These are phyloP conservation scores for Epichloe bromicola DNA, from an alignment of 2,329 filamentous ascomycete genomes.

Conservation along the genomic window DNA sequence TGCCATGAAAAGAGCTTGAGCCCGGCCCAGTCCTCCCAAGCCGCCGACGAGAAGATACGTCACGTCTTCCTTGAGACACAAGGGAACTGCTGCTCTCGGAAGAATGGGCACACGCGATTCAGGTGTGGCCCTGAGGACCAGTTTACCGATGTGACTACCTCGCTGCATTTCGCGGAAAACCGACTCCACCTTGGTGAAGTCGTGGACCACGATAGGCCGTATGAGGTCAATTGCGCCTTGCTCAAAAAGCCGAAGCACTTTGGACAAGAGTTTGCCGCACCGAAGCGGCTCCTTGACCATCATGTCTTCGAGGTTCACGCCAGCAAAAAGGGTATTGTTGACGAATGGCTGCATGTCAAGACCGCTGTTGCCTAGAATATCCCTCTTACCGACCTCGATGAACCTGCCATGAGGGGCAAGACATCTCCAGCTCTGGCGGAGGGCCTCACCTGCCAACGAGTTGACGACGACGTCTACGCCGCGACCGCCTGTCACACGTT, in stretches of 20 bases:
- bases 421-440: slow-evolving; percentile 14
- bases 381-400: slow-evolving; percentile 17
- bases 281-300: background rate
- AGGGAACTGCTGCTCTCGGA: background rate
- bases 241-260: background rate
- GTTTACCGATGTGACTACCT: slow-evolving; percentile 25
- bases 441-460: slow-evolving; percentile 2
- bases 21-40: background rate
- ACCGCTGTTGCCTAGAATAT: slow-evolving; percentile 15
- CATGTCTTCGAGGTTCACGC: slow-evolving; percentile 2
- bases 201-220: background rate
- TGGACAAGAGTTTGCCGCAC: background rate
- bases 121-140: slow-evolving; percentile 13
- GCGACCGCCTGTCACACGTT: background rate
- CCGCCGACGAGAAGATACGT: slow-evolving; percentile 1
- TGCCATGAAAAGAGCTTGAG: background rate
- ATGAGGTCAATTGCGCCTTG: background rate
- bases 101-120: background rate
- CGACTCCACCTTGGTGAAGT: slow-evolving; percentile 13
- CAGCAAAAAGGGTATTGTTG: background rate
- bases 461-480: slow-evolving; percentile 7
- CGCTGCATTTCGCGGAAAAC: slow-evolving; percentile 25
- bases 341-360: slow-evolving; percentile 15
- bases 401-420: slow-evolving; percentile 19
- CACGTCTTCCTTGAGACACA: background rate